Evolutionary conservation across 495 filamentous ascomycete species (phyloP).

Genomic region (Rostrohypoxylon terebratum): DNA sequence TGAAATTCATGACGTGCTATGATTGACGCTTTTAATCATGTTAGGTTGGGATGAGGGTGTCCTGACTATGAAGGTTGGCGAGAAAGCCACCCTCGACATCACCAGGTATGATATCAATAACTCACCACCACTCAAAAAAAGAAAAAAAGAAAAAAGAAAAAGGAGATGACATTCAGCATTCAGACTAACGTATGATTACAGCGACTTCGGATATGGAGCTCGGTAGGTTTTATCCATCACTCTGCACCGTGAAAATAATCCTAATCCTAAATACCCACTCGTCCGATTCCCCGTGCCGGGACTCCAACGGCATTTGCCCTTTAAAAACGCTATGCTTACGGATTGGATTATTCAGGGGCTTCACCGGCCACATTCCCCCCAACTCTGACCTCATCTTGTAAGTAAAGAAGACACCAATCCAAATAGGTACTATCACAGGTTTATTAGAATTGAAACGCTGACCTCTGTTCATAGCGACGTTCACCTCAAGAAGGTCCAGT

Average conservation of each 20-base stretch:
- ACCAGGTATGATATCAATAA: conserved; percentile 67
- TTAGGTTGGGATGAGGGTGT: conserved; percentile 92
- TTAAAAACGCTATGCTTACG: conserved; percentile 43
- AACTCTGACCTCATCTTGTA: conserved; percentile 68
- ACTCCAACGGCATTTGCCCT: conserved; percentile 4
- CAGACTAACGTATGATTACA: conserved; percentile 51
- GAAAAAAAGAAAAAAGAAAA: too few relatives aligned
- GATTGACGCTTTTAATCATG: conserved; percentile 30
- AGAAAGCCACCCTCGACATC: conserved; percentile 83
- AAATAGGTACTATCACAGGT: background rate
- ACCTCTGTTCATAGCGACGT: conserved; percentile 58
- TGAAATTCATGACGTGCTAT: background rate
- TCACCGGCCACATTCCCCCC: conserved; percentile 71
- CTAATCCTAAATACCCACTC: conserved; percentile 8
- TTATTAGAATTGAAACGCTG: conserved; percentile 12
- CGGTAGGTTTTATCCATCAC: conserved; percentile 61
- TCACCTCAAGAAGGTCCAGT: conserved; percentile 62
- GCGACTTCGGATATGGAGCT: conserved; percentile 83
- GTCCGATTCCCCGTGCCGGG: background rate
- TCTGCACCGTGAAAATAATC: background rate
- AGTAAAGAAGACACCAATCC: conserved; percentile 44
- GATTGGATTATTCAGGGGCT: conserved; percentile 62
- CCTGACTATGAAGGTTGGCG: conserved; percentile 79
- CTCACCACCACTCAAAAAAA: background rate
- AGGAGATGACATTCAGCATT: too few relatives aligned